phyloP scores from a whole-genome alignment of 495 filamentous ascomycete species.

The Astrothelium macrocarpum region DNA sequence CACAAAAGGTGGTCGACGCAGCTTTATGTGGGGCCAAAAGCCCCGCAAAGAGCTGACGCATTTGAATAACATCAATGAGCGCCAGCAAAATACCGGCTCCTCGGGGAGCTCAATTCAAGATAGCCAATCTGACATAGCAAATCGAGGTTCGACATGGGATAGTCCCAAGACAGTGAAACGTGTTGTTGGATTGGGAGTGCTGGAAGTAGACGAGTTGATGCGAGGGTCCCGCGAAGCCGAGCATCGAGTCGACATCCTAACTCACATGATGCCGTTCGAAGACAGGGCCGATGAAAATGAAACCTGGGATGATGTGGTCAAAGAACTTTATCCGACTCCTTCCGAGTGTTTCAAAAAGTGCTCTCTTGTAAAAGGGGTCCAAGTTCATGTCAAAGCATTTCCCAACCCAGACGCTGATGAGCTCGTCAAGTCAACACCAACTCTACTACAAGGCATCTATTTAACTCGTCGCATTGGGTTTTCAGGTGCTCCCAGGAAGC shows the following conservation, averaged over 20 bases:
- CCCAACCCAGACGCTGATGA: slow-evolving; percentile 61
- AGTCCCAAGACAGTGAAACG: slow-evolving; percentile 43
- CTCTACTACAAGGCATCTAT: slow-evolving; percentile 68
- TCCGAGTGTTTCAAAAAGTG: slow-evolving; percentile 65
- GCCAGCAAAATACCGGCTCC: slow-evolving; percentile 22
- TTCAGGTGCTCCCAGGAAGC: slow-evolving; percentile 76
- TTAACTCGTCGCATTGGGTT: slow-evolving; percentile 89
- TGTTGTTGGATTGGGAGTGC: slow-evolving; percentile 68
- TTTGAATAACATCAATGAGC: slow-evolving; percentile 26
- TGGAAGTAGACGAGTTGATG: slow-evolving; percentile 71
- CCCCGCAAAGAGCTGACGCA: slow-evolving; percentile 14
- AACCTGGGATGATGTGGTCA: slow-evolving; percentile 63
- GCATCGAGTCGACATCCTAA: slow-evolving; percentile 61
- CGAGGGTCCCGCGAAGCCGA: slow-evolving; percentile 59
- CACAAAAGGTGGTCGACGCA: slow-evolving; percentile 56
- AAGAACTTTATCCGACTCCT: slow-evolving; percentile 61
- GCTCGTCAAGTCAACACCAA: slow-evolving; percentile 78
- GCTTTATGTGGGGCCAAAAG: slow-evolving; percentile 68
- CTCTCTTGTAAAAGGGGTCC: slow-evolving; percentile 57
- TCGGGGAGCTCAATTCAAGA: slow-evolving; percentile 18
- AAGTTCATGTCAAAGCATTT: slow-evolving; percentile 70
- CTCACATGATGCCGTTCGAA: slow-evolving; percentile 28
- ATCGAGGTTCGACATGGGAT: slow-evolving; percentile 2
- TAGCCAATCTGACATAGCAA: slow-evolving; percentile 36
- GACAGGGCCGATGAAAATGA: slow-evolving; percentile 46